Evolutionary conservation across 106 monocot genomes (phyloP).

Genomic region (Iris macrosiphon): DNA sequence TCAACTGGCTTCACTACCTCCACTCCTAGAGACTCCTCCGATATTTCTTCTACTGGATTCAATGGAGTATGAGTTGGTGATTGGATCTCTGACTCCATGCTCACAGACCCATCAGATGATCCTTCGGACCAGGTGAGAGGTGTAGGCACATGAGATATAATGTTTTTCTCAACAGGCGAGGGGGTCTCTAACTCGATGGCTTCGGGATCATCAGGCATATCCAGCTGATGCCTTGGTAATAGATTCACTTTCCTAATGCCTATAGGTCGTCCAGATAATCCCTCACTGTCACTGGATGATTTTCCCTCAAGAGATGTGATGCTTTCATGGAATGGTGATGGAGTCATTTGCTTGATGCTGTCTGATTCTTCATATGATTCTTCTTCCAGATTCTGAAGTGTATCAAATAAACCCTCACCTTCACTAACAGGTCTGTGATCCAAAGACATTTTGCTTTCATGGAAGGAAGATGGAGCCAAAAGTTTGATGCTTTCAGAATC

Average conservation of each 20-base stretch:
- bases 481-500: background rate
- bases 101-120: constrained; percentile 10
- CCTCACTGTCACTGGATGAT: background rate
- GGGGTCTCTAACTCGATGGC: background rate
- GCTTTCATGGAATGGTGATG: constrained; percentile 7
- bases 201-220: background rate
- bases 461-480: background rate
- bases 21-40: background rate
- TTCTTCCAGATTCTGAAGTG: background rate
- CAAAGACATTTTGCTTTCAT: background rate
- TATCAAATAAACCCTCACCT: too few relatives aligned
- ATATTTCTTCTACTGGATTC: background rate
- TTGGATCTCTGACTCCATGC: background rate
- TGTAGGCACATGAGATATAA: background rate
- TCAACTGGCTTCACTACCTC: background rate
- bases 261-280: constrained; percentile 4
- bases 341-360: constrained; percentile 12
- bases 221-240: background rate
- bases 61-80: background rate
- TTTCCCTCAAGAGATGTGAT: background rate
- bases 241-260: background rate
- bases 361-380: constrained; percentile 9
- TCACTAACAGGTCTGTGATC: background rate
- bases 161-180: background rate
- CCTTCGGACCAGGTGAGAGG: constrained; percentile 5